A percentile compares a stretch with the other conserved stretches of the same genome.
Evolutionary conservation across 805 yeast species (phyloP).

Genomic region (Yueomyces sp.): DNA sequence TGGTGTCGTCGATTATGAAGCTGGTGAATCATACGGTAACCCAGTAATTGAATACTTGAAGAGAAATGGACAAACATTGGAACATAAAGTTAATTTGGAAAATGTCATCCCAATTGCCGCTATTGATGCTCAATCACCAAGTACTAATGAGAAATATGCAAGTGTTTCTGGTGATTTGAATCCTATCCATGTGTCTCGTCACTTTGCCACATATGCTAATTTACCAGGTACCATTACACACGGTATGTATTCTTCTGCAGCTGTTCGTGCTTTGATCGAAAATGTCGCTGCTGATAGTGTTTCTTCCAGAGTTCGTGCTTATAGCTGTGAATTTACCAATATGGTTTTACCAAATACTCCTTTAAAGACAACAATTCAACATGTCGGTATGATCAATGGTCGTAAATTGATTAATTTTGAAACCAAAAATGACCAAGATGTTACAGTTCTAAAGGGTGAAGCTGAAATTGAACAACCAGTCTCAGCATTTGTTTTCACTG

Average conservation of each 20-base stretch:
- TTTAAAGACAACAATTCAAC: constrained; percentile 78
- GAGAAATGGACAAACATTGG: constrained; percentile 86
- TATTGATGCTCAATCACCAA: constrained; percentile 62
- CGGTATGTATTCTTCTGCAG: constrained; percentile 97
- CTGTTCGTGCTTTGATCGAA: constrained; percentile 89
- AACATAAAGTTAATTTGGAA: constrained; percentile 86
- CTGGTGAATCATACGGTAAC: constrained; percentile 90
- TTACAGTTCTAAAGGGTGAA: constrained; percentile 77
- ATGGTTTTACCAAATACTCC: constrained; percentile 96
- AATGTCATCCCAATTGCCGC: constrained; percentile 76
- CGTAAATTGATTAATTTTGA: constrained; percentile 92
- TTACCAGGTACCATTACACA: constrained; percentile 97
- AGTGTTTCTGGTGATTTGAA: constrained; percentile 96
- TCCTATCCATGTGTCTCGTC: constrained; percentile 95
- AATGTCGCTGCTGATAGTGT: constrained; percentile 98
- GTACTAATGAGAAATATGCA: constrained; percentile 92
- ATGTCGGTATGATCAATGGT: constrained; percentile 98
- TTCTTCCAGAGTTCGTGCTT: constrained; percentile 91
- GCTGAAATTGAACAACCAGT: constrained; percentile 99
- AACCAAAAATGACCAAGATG: constrained; percentile 73
- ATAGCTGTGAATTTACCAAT: constrained; percentile 79
- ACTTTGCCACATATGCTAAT: constrained; percentile 83
- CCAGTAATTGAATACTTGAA: constrained; percentile 90
- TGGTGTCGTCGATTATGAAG: constrained; percentile 75
- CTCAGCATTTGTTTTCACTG: constrained; percentile 94